Evolutionary conservation across 352 stramenopile genomes (phyloP).

Genomic region (Aphanomyces astaci): DNA sequence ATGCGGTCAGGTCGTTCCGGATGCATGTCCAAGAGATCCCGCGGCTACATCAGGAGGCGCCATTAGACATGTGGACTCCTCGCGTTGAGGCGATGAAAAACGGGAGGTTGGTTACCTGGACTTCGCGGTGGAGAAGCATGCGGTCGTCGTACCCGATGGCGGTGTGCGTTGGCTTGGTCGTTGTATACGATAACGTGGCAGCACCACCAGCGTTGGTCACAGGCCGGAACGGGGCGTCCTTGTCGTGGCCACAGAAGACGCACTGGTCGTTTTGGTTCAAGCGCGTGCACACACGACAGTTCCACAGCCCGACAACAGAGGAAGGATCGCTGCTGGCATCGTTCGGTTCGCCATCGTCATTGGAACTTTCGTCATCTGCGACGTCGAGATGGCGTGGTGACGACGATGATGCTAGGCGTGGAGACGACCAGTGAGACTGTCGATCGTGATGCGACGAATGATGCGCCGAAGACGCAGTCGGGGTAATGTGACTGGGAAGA

Average conservation of each 20-base stretch:
- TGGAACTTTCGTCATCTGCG: background rate
- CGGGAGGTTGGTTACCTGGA: constrained; percentile 17
- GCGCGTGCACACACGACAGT: constrained; percentile 20
- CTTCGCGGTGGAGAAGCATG: constrained; percentile 19
- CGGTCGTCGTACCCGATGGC: constrained; percentile 21
- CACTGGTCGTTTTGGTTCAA: constrained; percentile 19
- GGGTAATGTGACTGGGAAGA: background rate
- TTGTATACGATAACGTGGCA: background rate
- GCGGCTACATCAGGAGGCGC: background rate
- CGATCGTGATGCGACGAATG: background rate
- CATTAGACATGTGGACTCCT: background rate
- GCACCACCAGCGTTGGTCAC: background rate
- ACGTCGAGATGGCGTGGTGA: background rate
- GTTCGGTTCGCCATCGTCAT: background rate
- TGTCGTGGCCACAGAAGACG: constrained; percentile 8
- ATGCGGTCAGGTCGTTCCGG: constrained; percentile 21
- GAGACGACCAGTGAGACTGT: background rate
- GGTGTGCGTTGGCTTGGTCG: background rate
- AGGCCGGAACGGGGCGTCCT: background rate
- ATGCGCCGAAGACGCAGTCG: background rate
- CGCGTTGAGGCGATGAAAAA: background rate
- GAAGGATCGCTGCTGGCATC: background rate
- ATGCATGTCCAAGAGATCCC: constrained; percentile 11
- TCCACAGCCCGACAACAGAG: constrained; percentile 4
- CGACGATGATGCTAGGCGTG: background rate